phyloP scores from a whole-genome alignment of 1,139 yeast species.

The Magnusiomyces ingens region DNA sequence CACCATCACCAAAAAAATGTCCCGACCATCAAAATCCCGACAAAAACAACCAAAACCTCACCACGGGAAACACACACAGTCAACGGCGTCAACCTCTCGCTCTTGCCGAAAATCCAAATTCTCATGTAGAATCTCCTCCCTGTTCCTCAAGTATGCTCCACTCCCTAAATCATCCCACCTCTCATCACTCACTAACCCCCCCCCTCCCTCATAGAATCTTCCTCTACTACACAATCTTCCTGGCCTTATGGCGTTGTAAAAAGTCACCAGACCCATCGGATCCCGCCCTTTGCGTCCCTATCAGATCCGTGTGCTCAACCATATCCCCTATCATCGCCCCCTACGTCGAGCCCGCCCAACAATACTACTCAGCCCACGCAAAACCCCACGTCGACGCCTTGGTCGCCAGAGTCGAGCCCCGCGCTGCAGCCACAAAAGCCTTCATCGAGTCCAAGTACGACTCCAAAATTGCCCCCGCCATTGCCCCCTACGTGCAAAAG shows the following conservation, averaged over 20 bases:
- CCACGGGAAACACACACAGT: too few species aligned
- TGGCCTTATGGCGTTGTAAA: conserved; percentile 27
- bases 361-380: conserved; percentile 2
- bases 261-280: conserved; percentile 15
- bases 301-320: conserved; percentile 15
- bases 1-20: background rate
- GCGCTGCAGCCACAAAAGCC: conserved; percentile 2
- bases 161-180: background rate
- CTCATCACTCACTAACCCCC: background rate
- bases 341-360: conserved; percentile 7
- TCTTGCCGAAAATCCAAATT: background rate
- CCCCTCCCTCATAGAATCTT: conserved; percentile 17
- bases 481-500: background rate
- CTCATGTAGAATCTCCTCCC: background rate
- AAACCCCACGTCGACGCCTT: conserved; percentile 10
- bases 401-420: conserved; percentile 21
- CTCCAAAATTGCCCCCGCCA: background rate
- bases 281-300: conserved; percentile 24
- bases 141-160: background rate
- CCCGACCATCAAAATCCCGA: background rate
- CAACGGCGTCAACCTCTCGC: too few species aligned
- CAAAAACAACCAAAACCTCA: background rate
- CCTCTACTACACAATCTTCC: conserved; percentile 25
- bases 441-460: background rate
- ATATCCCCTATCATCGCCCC: conserved; percentile 18